Percentiles rank a stretch among this genome's conserved stretches.
Evolutionary conservation across 2,329 filamentous ascomycete genomes (phyloP).

Genomic region (Thelonectria discophora): DNA sequence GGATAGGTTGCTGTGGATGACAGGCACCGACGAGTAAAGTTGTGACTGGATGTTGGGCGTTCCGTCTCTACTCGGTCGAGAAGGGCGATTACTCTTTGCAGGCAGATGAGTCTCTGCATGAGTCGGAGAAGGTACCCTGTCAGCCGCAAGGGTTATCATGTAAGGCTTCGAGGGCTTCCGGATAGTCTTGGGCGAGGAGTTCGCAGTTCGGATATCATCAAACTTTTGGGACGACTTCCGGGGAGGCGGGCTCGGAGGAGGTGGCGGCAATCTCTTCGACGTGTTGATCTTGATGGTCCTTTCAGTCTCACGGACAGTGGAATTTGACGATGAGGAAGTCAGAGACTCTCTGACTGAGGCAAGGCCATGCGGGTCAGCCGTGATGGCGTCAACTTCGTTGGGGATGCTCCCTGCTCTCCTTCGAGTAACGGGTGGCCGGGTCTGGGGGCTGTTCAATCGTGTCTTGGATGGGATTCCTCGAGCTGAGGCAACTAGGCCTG

Average conservation of each 20-base stretch:
- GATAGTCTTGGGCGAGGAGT: slow-evolving; percentile 51
- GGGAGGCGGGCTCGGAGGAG: slow-evolving; percentile 68
- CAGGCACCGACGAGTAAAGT: slow-evolving; percentile 58
- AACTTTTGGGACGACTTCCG: slow-evolving; percentile 70
- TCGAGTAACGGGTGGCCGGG: slow-evolving; percentile 68
- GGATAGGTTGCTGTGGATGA: slow-evolving; percentile 71
- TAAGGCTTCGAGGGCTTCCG: slow-evolving; percentile 43
- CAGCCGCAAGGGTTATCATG: slow-evolving; percentile 47
- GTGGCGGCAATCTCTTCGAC: slow-evolving; percentile 54
- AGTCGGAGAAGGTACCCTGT: slow-evolving; percentile 38
- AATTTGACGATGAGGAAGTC: slow-evolving; percentile 77
- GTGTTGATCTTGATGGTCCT: slow-evolving; percentile 53
- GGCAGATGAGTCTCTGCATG: slow-evolving; percentile 40
- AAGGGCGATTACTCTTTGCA: slow-evolving; percentile 56
- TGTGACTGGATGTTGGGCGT: slow-evolving; percentile 69
- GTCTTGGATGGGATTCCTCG: slow-evolving; percentile 57
- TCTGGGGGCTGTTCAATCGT: slow-evolving; percentile 65
- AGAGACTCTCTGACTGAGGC: slow-evolving; percentile 74
- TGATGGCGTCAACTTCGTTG: slow-evolving; percentile 57
- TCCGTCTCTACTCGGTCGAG: slow-evolving; percentile 74
- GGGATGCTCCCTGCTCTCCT: slow-evolving; percentile 65
- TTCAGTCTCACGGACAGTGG: slow-evolving; percentile 67
- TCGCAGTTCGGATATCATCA: slow-evolving; percentile 48
- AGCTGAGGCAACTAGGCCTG: slow-evolving; percentile 63
- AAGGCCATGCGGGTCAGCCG: slow-evolving; percentile 64